A percentile compares a stretch with the other conserved stretches of the same genome.
Evolutionary conservation across 2,329 filamentous ascomycete species (phyloP).

Genomic region (Salinomyces thailandicus): DNA sequence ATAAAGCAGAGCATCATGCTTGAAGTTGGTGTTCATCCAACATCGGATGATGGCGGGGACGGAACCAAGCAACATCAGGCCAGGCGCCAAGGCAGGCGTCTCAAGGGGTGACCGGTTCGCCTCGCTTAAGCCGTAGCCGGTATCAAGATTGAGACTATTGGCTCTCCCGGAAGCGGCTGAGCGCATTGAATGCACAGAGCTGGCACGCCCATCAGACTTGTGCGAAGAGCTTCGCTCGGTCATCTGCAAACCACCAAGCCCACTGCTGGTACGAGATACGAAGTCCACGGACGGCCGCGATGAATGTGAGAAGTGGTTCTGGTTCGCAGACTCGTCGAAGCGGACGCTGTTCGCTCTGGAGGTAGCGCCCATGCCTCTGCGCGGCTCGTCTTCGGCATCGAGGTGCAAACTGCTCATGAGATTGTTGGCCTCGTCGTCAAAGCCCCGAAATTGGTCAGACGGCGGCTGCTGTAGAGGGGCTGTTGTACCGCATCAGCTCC

Average conservation of each 20-base stretch:
- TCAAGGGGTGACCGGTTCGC: constrained; percentile 61
- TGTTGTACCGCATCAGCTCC: constrained; percentile 27
- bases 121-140: constrained; percentile 54
- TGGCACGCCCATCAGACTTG: constrained; percentile 90
- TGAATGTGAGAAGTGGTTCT: constrained; percentile 77
- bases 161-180: constrained; percentile 70
- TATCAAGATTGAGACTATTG: constrained; percentile 79
- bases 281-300: constrained; percentile 78
- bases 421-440: constrained; percentile 76
- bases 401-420: constrained; percentile 72
- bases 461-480: constrained; percentile 69
- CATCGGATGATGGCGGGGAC: constrained; percentile 92
- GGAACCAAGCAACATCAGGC: constrained; percentile 73
- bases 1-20: constrained; percentile 79
- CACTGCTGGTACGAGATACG: constrained; percentile 55
- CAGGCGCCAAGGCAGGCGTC: constrained; percentile 66
- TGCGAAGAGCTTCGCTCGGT: constrained; percentile 87
- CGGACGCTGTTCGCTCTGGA: constrained; percentile 94
- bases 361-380: constrained; percentile 59
- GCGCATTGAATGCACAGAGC: constrained; percentile 70
- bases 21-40: constrained; percentile 86
- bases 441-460: constrained; percentile 78
- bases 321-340: constrained; percentile 90
- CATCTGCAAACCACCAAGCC: constrained; percentile 67
- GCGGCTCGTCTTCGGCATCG: constrained; percentile 76